Evolutionary conservation across 2,329 filamentous ascomycete species (phyloP).

Genomic region (Exophiala bonariae): DNA sequence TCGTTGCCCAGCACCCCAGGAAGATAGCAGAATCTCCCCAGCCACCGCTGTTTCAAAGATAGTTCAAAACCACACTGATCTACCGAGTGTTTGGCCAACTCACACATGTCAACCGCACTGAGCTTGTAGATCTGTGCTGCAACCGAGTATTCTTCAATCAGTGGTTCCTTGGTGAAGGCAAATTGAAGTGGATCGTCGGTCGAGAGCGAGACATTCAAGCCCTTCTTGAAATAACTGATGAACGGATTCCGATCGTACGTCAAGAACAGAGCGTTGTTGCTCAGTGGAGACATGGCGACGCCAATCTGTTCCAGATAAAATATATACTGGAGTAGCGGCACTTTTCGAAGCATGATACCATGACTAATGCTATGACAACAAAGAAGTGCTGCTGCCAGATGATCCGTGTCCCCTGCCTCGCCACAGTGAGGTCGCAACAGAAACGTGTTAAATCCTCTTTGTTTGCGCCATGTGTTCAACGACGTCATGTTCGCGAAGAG

Average conservation of each 20-base stretch:
- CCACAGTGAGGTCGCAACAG: constrained; percentile 90
- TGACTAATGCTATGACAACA: constrained; percentile 98
- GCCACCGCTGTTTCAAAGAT: constrained; percentile 85
- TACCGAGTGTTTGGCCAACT: constrained; percentile 93
- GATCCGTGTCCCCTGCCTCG: constrained; percentile 94
- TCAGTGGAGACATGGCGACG: constrained; percentile 98
- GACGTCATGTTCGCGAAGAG: constrained; percentile 92
- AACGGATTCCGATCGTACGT: constrained; percentile 97
- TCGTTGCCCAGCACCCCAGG: constrained; percentile 83
- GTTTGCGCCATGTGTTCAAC: constrained; percentile 86
- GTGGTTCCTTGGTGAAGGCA: constrained; percentile 94
- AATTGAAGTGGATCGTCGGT: constrained; percentile 98
- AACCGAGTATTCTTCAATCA: constrained; percentile 98
- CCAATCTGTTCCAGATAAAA: constrained; percentile 98
- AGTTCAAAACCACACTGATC: constrained; percentile 92
- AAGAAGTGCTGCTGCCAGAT: constrained; percentile 84
- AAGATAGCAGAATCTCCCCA: constrained; percentile 74
- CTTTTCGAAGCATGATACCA: constrained; percentile 86
- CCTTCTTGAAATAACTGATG: constrained; percentile 90
- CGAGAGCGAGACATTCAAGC: constrained; percentile 91
- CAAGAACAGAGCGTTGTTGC: constrained; percentile 94
- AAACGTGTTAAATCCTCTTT: constrained; percentile 94
- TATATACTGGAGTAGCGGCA: constrained; percentile 91
- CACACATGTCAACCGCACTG: constrained; percentile 96
- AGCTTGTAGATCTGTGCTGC: constrained; percentile 98